Evolutionary conservation across 192 early-diverging fungal genomes (phyloP), one percentile per base, ranked within the genome.

Genomic region (Phlyctochytrium planicorne): DNA sequence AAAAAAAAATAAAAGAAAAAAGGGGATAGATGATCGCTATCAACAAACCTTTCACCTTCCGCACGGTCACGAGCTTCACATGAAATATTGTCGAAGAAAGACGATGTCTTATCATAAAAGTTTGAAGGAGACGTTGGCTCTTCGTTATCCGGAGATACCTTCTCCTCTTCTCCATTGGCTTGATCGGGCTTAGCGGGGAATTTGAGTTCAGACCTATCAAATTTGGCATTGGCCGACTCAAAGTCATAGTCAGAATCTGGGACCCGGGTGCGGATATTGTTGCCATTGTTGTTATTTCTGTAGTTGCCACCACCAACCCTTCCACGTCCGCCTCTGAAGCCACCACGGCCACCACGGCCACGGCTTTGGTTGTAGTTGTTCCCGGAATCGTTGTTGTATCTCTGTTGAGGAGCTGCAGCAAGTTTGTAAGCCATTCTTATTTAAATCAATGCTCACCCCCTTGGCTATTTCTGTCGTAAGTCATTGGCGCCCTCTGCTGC

Each of bases 11-110:
- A 57, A 31, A 34, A 6, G n/a, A 2, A 34, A n/a, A 34, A 34
- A 27, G 24, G 2, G 53, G 14, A 65, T 4, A 34, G 27, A 66
- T 27, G n/a, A 2, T 25, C 47, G 25, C 52, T 25, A 32, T 27
- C 34, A 30, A 17, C 78, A 16, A 73, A 89, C 88, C 78, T 68
- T 62, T 78, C 85, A 34, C 75, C 78, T 71, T 90, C 90, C 57
- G 84, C 76, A 10, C 90, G 84, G 70, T 96, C 93, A 78, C 94
- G 95, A 32, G 89, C 85, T 74, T 99, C 96, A 74, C 94, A 96
- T 37, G 96, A 95, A 74, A 98, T 96, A 75, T 97, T 91, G 75
- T 97, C 96, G 85, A 98, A 98, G 82, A 98, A 98, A 32, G 89
- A 91, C 24, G 82, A 86, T 33, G 47, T 60, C 63, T 90, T 91